Base-by-base conservation (phyloP, 352 stramenopile species). In the Phytopythium sindhum region DNA sequence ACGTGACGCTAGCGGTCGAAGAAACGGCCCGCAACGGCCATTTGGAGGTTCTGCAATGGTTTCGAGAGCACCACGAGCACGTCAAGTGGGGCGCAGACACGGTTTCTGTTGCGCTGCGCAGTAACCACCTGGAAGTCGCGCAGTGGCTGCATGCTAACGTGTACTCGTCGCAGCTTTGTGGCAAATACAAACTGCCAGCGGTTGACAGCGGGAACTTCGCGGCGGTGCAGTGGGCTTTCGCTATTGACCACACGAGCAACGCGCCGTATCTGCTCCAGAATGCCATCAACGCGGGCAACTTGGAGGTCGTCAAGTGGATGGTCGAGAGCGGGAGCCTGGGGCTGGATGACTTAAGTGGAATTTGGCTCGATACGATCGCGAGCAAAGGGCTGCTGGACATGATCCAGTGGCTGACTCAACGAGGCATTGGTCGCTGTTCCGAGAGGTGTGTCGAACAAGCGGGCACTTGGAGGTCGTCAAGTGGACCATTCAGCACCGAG, bases 41-140 rank as follows among this genome's bases (percentile, higher is more conserved):
- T n/a, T 57, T 80, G 21, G 4, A 67, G n/a, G 63, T 80, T 11
- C 52, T 84, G 19, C 59, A 79, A 42, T 84, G 68, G 62, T 66
- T 81, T 0, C 42, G 70, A 21, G 26, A 50, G 33, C 52, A 67
- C 24, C 63, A 63, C 35, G 42, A 57, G 14, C 42, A 51, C 44
- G 64, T 56, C n/a, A 59, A 70, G 39, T 76, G 69, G 69, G 69
- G 69, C 0, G 69, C 59, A 0, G 67, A 73, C 41, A 66, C 73
- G 15, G 44, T 76, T 15, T 51, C 56, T 15, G 68, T 61, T 14
- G 69, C 69, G 9, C 31, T 73, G 4, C 58, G 69, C 26, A 53
- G 59, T 7, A 57, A 68, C 21, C 66, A 76, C 28, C 17, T 51
- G 0, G 42, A 62, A 2, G 55, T 68, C 4, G 69, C 58, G 29